Conservation (phyloP, 306 rosid genomes). For the Vigna nakashimae region DNA sequence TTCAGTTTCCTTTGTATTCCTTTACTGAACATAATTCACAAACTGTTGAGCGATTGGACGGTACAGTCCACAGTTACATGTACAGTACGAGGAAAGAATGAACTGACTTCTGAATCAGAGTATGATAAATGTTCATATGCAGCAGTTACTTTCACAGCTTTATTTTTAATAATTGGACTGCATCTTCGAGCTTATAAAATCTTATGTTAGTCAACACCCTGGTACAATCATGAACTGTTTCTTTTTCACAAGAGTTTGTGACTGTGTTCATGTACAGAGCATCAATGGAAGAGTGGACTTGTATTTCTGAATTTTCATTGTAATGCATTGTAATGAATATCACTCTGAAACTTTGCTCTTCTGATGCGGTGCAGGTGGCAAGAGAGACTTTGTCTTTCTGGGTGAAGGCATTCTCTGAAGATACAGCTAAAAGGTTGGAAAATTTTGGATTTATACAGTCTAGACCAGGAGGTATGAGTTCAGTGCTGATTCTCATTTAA, state of each 20-base stretch:
- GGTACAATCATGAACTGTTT: slow-evolving; percentile 18
- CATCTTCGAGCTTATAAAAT: slow-evolving; percentile 20
- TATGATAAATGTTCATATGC: background rate
- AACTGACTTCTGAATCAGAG: background rate
- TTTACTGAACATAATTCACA: background rate
- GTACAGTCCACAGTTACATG: background rate
- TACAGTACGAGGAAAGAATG: background rate
- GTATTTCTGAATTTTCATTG: slow-evolving; percentile 34
- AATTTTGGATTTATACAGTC: slow-evolving; percentile 98
- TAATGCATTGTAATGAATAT: slow-evolving; percentile 29
- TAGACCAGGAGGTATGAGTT: slow-evolving; percentile 93
- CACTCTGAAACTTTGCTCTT: slow-evolving; percentile 37
- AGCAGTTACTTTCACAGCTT: background rate
- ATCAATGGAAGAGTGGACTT: slow-evolving; percentile 11
- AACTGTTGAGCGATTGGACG: background rate
- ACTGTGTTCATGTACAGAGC: slow-evolving; percentile 25
- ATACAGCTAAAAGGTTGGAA: slow-evolving; percentile 97
- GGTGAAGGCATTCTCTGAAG: slow-evolving; percentile 99
- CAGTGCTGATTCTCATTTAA: slow-evolving; percentile 21
- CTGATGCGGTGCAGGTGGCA: slow-evolving; percentile 69
- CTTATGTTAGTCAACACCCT: background rate
- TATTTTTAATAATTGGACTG: background rate
- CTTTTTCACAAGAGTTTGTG: slow-evolving; percentile 30
- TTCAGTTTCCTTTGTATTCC: background rate
- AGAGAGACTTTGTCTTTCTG: slow-evolving; percentile 98